Conservation (phyloP, 305 asterid species). For the Ilex paraguariensis region DNA sequence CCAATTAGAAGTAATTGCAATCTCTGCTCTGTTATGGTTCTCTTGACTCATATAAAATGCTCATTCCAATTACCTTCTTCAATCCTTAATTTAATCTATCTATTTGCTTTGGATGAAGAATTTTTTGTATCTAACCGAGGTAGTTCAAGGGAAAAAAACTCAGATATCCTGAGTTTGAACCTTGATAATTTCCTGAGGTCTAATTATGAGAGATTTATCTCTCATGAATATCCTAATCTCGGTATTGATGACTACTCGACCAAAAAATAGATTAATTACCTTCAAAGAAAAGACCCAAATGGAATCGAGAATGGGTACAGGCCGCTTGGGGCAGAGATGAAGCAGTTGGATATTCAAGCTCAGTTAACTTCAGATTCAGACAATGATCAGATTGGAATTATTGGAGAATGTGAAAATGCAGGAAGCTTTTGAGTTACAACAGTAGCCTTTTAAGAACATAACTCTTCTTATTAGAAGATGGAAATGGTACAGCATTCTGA, state of each 20-base stretch:
- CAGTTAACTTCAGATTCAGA: conserved; percentile 65
- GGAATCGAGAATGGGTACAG: conserved; percentile 85
- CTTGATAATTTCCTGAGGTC: too few relatives aligned
- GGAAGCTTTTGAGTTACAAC: conserved; percentile 18
- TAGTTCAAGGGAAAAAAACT: too few relatives aligned
- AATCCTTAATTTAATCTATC: conserved; percentile 45
- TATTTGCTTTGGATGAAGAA: conserved; percentile 75
- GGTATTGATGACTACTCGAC: too few relatives aligned
- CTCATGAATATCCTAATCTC: too few relatives aligned
- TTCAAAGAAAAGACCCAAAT: conserved; percentile 69
- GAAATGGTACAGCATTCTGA: too few relatives aligned
- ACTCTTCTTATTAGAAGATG: too few relatives aligned
- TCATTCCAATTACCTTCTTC: conserved; percentile 38
- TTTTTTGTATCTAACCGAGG: conserved; percentile 41
- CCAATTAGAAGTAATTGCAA: conserved; percentile 66
- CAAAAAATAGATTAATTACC: conserved; percentile 13
- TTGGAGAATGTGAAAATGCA: conserved; percentile 62
- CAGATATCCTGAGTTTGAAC: too few relatives aligned
- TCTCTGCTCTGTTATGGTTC: conserved; percentile 57
- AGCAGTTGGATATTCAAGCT: conserved; percentile 30
- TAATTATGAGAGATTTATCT: too few relatives aligned
- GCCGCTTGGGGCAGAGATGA: conserved; percentile 62
- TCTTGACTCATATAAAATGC: conserved; percentile 28
- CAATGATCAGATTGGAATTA: conserved; percentile 48
- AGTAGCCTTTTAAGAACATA: too few relatives aligned